phyloP scores from a whole-genome alignment of 1,139 yeast species.

The Taiozyma sp. region DNA sequence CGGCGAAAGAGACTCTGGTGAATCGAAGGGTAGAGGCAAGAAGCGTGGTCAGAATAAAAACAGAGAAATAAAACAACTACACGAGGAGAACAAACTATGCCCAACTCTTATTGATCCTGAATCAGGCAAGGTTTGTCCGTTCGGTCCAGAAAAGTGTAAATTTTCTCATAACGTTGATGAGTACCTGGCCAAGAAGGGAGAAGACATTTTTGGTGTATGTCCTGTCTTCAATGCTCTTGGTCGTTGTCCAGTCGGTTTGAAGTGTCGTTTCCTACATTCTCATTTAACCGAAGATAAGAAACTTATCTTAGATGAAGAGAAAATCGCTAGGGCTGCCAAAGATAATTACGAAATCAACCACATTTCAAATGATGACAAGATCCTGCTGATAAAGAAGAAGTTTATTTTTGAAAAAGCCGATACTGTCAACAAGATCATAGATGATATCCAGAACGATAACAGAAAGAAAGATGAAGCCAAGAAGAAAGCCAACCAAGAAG shows the following conservation, averaged over 20 bases:
- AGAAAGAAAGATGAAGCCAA: constrained; percentile 31
- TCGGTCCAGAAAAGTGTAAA: constrained; percentile 68
- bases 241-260: constrained; percentile 85
- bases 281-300: constrained; percentile 52
- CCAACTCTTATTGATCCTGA: constrained; percentile 51
- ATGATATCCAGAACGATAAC: constrained; percentile 38
- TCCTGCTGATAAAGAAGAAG: constrained; percentile 55
- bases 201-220: constrained; percentile 69
- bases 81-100: constrained; percentile 66
- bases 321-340: constrained; percentile 32
- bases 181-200: constrained; percentile 61
- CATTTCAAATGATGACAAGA: constrained; percentile 47
- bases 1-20: constrained; percentile 37
- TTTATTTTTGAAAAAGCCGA: constrained; percentile 54
- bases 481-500: constrained; percentile 20
- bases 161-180: constrained; percentile 67
- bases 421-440: constrained; percentile 49
- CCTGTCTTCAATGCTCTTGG: constrained; percentile 84
- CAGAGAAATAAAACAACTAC: constrained; percentile 68
- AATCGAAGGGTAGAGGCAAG: constrained; percentile 45
- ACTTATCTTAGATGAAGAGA: constrained; percentile 39
- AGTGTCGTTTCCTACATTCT: constrained; percentile 86
- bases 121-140: constrained; percentile 45
- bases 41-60: constrained; percentile 85
- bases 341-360: constrained; percentile 61